Base-by-base conservation (phyloP, 75 land plant genomes). In the Adiantum capillusveneris region DNA sequence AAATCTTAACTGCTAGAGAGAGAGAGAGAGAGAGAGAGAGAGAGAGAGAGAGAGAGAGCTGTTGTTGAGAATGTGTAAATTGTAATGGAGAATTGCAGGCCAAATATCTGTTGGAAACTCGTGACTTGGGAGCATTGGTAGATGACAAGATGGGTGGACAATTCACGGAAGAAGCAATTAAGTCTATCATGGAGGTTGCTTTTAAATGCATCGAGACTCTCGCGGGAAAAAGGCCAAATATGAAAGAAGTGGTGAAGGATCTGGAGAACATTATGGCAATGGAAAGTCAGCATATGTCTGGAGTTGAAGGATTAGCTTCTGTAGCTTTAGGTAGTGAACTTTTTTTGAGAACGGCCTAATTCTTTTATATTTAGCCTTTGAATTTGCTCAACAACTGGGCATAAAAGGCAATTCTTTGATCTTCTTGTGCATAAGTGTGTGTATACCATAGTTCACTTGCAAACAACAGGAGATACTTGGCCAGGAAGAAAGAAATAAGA, bases 301-400 rank as follows among this genome's bases (percentile, higher is more conserved):
- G 29, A 43, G 37, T 44, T 26, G 25, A 60, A 19, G 63, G 63
- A 11, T 26, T 22, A 18, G 44, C 63, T 44, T 42, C 63, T 27
- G 63, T 60, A 2, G 44, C 63, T 44, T 24, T 60, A 44, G 63
- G 63, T 9, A 60, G 63, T 44, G 63, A 60, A 22, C 63, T 60
- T 24, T 60, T 60, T 16, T 17, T 45, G 7, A 20, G 52, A 11
- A 24, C 25, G 3, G 52, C 12, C 6, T 24, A 20, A 49, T 49
- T 49, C 52, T 5, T 34, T 34, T 3, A 5, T 34, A 34, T 34
- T 34, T 34, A 34, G 37, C 37, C 37, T n/a, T n/a, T n/a, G n/a
- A n/a, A n/a, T n/a, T n/a, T n/a, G n/a, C n/a, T n/a, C n/a, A n/a
- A n/a, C n/a, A n/a, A n/a, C n/a, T n/a, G n/a, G n/a, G n/a, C n/a